Conservation (phyloP, 108 stramenopile genomes). For the Cyclotella cryptica region DNA sequence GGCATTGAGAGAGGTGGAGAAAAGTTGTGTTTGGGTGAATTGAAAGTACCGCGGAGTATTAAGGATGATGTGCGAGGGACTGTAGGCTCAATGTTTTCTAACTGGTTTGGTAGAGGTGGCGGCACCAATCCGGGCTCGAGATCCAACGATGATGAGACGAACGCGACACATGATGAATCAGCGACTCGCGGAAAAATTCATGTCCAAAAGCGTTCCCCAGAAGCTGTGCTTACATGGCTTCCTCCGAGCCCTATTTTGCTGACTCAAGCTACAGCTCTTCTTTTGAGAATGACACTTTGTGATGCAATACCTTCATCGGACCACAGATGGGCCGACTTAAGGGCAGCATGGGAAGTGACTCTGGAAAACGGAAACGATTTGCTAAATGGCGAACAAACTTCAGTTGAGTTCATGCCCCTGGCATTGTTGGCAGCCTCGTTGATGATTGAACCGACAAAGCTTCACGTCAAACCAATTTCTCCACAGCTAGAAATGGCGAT, state of each 20-base stretch:
- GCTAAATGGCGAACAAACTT: background rate
- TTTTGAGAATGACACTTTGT: slow-evolving; percentile 78
- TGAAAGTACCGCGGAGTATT: slow-evolving; percentile 38
- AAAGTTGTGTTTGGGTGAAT: slow-evolving; percentile 31
- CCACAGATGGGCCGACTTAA: slow-evolving; percentile 72
- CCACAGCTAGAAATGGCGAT: slow-evolving; percentile 27
- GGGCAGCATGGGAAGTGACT: slow-evolving; percentile 65
- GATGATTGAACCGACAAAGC: slow-evolving; percentile 44
- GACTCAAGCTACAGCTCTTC: slow-evolving; percentile 71
- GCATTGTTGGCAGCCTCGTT: slow-evolving; percentile 66
- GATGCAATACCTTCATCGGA: slow-evolving; percentile 68
- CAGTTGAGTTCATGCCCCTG: slow-evolving; percentile 66
- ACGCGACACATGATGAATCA: slow-evolving; percentile 30
- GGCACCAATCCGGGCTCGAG: background rate
- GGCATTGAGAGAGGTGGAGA: slow-evolving; percentile 45
- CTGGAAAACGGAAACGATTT: slow-evolving; percentile 36
- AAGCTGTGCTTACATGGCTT: slow-evolving; percentile 83
- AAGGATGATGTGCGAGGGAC: slow-evolving; percentile 50
- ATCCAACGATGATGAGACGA: slow-evolving; percentile 7
- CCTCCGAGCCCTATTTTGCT: slow-evolving; percentile 81
- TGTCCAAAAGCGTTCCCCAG: slow-evolving; percentile 56
- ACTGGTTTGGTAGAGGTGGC: slow-evolving; percentile 40
- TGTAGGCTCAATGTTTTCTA: slow-evolving; percentile 47
- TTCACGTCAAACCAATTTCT: slow-evolving; percentile 7
- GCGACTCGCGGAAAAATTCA: slow-evolving; percentile 11